phyloP scores from a whole-genome alignment of 78 protist species.

The Diacronema lutheri region DNA sequence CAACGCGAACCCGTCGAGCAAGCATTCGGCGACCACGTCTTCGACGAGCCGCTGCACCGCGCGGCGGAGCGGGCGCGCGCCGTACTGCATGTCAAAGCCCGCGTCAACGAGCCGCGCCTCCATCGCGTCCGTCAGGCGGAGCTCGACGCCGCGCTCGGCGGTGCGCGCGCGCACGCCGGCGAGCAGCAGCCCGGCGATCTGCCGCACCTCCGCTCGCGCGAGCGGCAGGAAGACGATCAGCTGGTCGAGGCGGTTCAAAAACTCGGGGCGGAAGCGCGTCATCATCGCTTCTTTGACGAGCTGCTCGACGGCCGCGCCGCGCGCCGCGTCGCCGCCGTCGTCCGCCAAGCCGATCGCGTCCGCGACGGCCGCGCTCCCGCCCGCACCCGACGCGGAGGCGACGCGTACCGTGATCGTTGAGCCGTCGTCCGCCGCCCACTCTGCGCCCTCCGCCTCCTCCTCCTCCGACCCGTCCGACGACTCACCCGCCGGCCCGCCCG shows the following conservation, averaged over 20 bases:
- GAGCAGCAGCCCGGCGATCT: constrained; percentile 36
- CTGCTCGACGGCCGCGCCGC: neutral
- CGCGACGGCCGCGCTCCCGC: no score
- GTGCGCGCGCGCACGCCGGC: constrained; percentile 56
- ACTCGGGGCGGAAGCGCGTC: constrained; percentile 89
- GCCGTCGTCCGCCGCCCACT: neutral
- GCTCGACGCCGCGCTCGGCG: constrained; percentile 37
- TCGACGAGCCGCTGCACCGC: constrained; percentile 77
- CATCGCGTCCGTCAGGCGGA: constrained; percentile 51
- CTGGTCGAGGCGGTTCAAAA: constrained; percentile 94
- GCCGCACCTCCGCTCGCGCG: neutral
- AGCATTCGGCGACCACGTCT: constrained; percentile 5
- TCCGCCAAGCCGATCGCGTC: no score
- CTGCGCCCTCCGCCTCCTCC: neutral
- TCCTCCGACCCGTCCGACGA: neutral
- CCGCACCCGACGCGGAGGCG: neutral
- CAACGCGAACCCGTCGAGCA: neutral
- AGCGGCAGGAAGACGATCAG: constrained; percentile 60
- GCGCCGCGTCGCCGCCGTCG: neutral
- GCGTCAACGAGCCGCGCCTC: constrained; percentile 19
- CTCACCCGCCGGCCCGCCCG: no score
- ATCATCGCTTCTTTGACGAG: constrained; percentile 61
- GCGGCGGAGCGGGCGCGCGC: constrained; percentile 92
- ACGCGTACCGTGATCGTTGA: neutral
- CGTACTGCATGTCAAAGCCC: constrained; percentile 76